phyloP scores from a whole-genome alignment of 176 grass and related monocot genomes.

The Coix lacrymajobi region DNA sequence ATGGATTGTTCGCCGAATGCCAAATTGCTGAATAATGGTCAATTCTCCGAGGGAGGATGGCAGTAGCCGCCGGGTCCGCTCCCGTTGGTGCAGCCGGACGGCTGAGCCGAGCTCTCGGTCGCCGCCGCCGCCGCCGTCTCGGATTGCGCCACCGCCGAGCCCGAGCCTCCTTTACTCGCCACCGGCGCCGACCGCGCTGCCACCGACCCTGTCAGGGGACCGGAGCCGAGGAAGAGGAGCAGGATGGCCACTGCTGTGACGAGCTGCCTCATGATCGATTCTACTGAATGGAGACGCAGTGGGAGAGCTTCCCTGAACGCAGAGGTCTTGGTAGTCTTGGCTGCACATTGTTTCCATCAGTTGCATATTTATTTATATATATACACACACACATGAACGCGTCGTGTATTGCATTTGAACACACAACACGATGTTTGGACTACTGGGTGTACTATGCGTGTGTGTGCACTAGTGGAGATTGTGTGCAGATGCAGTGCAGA shows the following conservation, averaged over 20 bases:
- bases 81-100: conserved; percentile 35
- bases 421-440: neutral
- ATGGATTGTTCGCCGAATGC: neutral
- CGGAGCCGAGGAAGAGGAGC: conserved; percentile 10
- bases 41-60: neutral
- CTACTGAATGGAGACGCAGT: neutral
- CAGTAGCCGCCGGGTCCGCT: conserved; percentile 8
- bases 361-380: no score
- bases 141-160: neutral
- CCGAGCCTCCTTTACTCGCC: neutral
- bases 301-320: neutral
- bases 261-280: neutral
- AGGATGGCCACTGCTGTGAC: neutral
- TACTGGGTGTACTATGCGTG: neutral
- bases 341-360: no score
- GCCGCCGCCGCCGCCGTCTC: neutral
- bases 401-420: no score
- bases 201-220: neutral
- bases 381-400: no score
- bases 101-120: neutral
- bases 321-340: no score
- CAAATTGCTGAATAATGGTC: neutral
- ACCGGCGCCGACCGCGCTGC: neutral
- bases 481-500: neutral
- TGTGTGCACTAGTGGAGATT: neutral